Percentiles rank a stretch among this genome's conserved stretches.
Conservation (phyloP, 139 green algal genomes). For the Micractinium sp. region DNA sequence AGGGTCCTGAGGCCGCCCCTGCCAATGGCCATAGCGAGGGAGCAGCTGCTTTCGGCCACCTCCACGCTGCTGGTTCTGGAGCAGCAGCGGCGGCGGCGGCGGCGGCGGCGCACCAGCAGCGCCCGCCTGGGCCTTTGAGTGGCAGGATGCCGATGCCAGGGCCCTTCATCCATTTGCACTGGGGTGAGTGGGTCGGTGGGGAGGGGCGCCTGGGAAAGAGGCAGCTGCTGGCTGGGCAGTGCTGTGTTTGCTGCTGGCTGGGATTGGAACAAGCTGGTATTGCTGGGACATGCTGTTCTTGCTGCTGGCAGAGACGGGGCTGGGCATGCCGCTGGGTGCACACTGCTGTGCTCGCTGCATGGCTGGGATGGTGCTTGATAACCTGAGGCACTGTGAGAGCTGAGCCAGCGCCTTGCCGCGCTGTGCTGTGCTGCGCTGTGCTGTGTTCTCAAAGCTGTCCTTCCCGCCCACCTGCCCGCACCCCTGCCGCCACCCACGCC, state of each 20-base stretch:
- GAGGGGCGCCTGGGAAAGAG: neutral
- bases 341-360: neutral
- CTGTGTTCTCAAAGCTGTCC: no score
- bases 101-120: neutral
- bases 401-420: no score
- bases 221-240: neutral
- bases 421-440: no score
- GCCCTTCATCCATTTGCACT: conserved; percentile 17
- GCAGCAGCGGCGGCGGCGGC: neutral
- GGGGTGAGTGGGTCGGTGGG: neutral
- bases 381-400: no score
- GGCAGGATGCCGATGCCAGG: neutral
- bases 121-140: neutral
- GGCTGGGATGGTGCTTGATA: no score
- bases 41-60: neutral
- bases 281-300: neutral
- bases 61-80: no score
- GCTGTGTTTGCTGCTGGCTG: neutral
- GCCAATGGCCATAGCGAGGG: neutral
- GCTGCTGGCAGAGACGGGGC: no score
- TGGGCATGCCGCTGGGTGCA: no score
- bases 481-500: neutral
- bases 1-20: neutral
- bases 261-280: neutral
- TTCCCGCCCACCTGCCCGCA: neutral